Conservation (phyloP, 2,329 filamentous ascomycete species). For the Lasiodiplodia theobromae region DNA sequence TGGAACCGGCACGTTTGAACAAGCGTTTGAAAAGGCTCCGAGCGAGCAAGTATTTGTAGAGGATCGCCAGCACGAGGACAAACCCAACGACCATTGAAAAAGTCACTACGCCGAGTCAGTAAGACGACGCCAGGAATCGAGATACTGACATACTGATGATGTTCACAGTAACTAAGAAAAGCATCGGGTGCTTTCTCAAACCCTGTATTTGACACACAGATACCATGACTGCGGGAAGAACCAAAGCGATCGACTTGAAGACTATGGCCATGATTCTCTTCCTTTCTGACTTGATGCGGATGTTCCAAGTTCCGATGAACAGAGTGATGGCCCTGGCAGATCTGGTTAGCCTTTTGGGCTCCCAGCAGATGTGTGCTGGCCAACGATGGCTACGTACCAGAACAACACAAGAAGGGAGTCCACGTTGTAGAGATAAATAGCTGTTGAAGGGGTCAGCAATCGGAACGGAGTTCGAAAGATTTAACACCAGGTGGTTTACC, state of each 20-base stretch:
- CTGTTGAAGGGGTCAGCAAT: neutral
- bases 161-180: constrained; percentile 15
- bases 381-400: neutral
- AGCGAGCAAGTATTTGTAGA: constrained; percentile 23
- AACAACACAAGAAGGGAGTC: constrained; percentile 24
- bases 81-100: constrained; percentile 5
- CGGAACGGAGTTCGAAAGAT: neutral
- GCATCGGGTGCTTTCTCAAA: neutral
- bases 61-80: constrained; percentile 15
- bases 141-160: constrained; percentile 10
- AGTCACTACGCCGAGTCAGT: constrained; percentile 1
- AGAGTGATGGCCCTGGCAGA: constrained; percentile 19
- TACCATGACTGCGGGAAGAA: constrained; percentile 20
- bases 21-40: constrained; percentile 20
- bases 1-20: neutral
- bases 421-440: constrained; percentile 22
- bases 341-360: neutral
- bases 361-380: neutral
- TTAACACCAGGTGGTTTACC: neutral
- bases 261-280: constrained; percentile 12
- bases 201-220: neutral
- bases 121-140: neutral
- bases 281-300: constrained; percentile 2
- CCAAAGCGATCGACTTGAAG: constrained; percentile 4
- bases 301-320: constrained; percentile 25